Conservation (phyloP, 2,329 filamentous ascomycete species). For the Penicillium sp. region DNA sequence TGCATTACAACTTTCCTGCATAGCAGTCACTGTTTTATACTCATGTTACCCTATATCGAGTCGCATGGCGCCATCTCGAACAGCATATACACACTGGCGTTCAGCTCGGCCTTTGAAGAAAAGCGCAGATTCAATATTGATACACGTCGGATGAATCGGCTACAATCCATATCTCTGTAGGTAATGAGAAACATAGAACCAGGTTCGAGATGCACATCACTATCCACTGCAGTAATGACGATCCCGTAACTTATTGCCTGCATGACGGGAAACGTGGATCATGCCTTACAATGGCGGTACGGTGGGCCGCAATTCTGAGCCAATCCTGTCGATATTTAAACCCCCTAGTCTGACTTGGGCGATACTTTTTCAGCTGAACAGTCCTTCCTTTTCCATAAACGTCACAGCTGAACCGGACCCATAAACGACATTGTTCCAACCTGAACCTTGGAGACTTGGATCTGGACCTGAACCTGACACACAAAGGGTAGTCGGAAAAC, state of each 20-base stretch:
- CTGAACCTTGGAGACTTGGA: neutral
- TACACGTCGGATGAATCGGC: neutral
- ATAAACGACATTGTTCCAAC: neutral
- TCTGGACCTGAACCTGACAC: neutral
- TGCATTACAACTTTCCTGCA: neutral
- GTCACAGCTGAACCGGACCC: neutral
- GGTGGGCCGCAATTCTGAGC: constrained; percentile 8
- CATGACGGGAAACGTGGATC: constrained; percentile 22
- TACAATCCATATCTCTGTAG: neutral
- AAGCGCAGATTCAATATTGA: no score
- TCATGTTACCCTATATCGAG: neutral
- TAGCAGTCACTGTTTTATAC: neutral
- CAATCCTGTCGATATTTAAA: constrained; percentile 9
- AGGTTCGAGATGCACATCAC: neutral
- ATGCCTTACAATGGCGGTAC: constrained; percentile 12
- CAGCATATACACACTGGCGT: neutral
- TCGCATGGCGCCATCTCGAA: neutral
- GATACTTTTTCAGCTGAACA: constrained; percentile 1
- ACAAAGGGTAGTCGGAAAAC: constrained; percentile 8
- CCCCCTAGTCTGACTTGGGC: neutral
- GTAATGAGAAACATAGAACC: neutral
- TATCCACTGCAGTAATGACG: constrained; percentile 1
- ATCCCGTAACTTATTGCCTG: constrained; percentile 18
- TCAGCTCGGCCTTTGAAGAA: neutral
- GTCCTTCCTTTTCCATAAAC: neutral